phyloP scores from a whole-genome alignment of 1,284 basidiomycete genomes.

The Somion occarium region DNA sequence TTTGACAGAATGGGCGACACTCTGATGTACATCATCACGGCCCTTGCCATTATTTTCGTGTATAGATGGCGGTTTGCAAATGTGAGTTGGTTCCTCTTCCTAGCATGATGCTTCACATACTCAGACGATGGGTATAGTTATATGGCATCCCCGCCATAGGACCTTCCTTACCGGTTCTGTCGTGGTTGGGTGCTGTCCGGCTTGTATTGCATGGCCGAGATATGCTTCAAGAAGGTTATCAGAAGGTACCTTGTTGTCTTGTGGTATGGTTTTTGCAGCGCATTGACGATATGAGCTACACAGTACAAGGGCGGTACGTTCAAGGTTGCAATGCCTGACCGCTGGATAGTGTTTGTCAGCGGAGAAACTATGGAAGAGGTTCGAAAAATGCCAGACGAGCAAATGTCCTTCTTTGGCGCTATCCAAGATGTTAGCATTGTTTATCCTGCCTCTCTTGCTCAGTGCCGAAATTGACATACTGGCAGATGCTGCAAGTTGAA shows the following conservation, averaged over 20 bases:
- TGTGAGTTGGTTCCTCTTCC: neutral
- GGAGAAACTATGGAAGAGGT: slow-evolving; percentile 25
- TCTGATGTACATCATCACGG: no score
- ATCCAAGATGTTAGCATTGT: slow-evolving; percentile 21
- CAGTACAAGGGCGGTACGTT: slow-evolving; percentile 13
- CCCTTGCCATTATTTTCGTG: neutral
- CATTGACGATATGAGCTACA: no score
- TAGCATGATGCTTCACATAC: neutral
- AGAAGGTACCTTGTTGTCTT: slow-evolving; percentile 20
- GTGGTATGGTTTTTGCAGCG: neutral
- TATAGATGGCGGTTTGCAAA: neutral
- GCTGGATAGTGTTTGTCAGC: slow-evolving; percentile 25
- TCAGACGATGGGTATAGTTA: slow-evolving; percentile 9
- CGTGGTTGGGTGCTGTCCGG: slow-evolving; percentile 27
- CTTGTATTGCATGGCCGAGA: slow-evolving; percentile 26
- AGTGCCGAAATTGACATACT: neutral
- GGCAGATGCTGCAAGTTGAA: slow-evolving; percentile 30
- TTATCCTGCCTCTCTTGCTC: neutral
- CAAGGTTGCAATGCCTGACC: slow-evolving; percentile 32
- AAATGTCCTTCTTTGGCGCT: slow-evolving; percentile 23
- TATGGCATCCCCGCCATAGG: slow-evolving; percentile 32
- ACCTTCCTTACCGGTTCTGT: slow-evolving; percentile 29
- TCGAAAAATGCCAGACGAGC: slow-evolving; percentile 26
- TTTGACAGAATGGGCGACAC: no score
- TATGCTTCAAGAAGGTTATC: slow-evolving; percentile 35